phyloP scores from a whole-genome alignment of 495 filamentous ascomycete species.

The Glonium stellatum region DNA sequence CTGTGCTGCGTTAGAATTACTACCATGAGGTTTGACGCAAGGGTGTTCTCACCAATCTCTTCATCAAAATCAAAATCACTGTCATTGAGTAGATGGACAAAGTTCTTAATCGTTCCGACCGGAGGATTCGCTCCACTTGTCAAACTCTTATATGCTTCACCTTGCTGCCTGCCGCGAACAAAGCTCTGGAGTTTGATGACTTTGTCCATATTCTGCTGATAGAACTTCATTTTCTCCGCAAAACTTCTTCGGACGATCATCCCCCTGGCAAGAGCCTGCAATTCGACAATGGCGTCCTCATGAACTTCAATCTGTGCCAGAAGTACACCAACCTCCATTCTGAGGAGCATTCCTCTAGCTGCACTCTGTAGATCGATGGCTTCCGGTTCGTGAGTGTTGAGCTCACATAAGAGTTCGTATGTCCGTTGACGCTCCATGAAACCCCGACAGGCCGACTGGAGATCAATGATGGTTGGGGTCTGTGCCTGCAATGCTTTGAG shows the following conservation, averaged over 20 bases:
- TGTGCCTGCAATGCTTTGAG: slow-evolving; percentile 55
- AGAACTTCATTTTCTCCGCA: slow-evolving; percentile 77
- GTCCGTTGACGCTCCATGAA: slow-evolving; percentile 49
- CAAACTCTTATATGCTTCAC: slow-evolving; percentile 93
- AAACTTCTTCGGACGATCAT: slow-evolving; percentile 67
- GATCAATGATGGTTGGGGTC: slow-evolving; percentile 47
- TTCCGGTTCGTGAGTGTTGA: slow-evolving; percentile 51
- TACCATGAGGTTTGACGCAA: not conserved
- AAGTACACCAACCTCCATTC: slow-evolving; percentile 60
- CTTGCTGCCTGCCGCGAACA: slow-evolving; percentile 85
- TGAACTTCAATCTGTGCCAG: slow-evolving; percentile 72
- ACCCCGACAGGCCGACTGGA: slow-evolving; percentile 70
- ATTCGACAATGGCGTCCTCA: slow-evolving; percentile 62
- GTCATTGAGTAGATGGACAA: slow-evolving; percentile 95
- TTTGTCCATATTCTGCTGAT: slow-evolving; percentile 95
- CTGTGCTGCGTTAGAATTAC: slow-evolving; percentile 32
- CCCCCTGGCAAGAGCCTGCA: slow-evolving; percentile 72
- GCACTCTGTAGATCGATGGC: slow-evolving; percentile 64
- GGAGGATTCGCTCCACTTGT: slow-evolving; percentile 97
- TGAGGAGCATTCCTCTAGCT: slow-evolving; percentile 69
- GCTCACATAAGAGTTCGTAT: slow-evolving; percentile 47
- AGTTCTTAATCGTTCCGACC: slow-evolving; percentile 92
- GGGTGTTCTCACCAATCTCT: slow-evolving; percentile 53
- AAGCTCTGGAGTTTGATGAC: slow-evolving; percentile 98
- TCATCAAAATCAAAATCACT: slow-evolving; percentile 99